These are phyloP conservation scores for Pinus tabuliformis DNA, from an alignment of 75 land plant species.

Conservation along the genomic window DNA sequence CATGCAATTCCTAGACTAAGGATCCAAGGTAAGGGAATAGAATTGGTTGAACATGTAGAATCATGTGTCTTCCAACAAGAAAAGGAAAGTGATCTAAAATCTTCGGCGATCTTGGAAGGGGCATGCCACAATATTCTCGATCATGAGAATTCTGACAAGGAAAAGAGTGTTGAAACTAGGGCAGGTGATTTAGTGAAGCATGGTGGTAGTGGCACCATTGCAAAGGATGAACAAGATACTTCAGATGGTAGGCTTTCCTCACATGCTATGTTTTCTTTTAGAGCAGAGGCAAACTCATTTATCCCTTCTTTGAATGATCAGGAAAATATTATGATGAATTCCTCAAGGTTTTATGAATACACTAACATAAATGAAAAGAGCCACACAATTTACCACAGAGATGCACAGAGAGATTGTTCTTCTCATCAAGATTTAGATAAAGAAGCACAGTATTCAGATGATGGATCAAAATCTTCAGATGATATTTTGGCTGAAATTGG, in stretches of 20 bases:
- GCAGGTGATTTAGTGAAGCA: too few species aligned
- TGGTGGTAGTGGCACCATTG: too few species aligned
- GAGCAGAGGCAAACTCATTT: too few species aligned
- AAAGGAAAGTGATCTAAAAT: background rate
- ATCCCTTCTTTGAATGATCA: too few species aligned
- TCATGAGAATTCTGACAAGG: too few species aligned
- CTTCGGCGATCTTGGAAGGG: background rate
- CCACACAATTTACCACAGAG: background rate
- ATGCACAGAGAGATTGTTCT: background rate
- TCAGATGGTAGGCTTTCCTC: too few species aligned
- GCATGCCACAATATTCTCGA: too few species aligned
- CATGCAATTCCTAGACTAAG: conserved; percentile 2
- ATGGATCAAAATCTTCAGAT: background rate
- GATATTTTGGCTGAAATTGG: background rate
- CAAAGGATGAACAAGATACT: too few species aligned
- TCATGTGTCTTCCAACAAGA: background rate
- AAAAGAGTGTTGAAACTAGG: too few species aligned
- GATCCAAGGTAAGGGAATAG: conserved; percentile 2
- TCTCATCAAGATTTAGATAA: background rate
- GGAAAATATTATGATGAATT: too few species aligned
- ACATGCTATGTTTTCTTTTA: too few species aligned
- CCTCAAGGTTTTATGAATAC: background rate
- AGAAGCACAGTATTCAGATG: background rate
- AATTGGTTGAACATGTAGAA: background rate
- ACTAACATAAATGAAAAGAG: background rate